A percentile compares a stretch with the other conserved stretches of the same genome.
These are phyloP conservation scores for Populus hybrid DNA, from an alignment of 441 rosid species.

Conservation along the genomic window DNA sequence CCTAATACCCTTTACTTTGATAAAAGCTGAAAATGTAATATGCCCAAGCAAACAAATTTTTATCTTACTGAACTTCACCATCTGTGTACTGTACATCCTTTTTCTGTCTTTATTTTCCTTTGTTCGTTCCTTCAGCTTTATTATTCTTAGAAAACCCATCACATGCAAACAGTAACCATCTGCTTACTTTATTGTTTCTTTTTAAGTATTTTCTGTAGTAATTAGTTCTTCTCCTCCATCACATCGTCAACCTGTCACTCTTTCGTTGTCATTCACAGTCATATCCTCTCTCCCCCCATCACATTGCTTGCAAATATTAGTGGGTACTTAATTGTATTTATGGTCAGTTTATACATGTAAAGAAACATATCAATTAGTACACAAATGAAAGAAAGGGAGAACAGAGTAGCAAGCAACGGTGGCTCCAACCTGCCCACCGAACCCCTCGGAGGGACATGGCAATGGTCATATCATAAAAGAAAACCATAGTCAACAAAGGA, in stretches of 20 bases:
- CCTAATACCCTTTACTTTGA: not conserved
- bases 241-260: not conserved
- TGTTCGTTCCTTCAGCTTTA: not conserved
- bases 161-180: not conserved
- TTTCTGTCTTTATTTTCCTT: not conserved
- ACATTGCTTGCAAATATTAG: not conserved
- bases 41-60: not conserved
- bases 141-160: not conserved
- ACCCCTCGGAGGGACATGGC: not conserved
- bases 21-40: not conserved
- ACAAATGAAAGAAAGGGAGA: too few relatives aligned
- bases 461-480: not conserved
- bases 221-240: not conserved
- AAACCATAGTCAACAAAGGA: not conserved
- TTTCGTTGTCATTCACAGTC: not conserved
- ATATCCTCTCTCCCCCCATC: too few relatives aligned
- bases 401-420: not conserved
- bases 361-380: not conserved
- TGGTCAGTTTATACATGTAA: not conserved
- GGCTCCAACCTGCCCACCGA: not conserved
- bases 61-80: not conserved
- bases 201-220: not conserved
- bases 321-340: not conserved
- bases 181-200: not conserved
- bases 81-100: not conserved